Evolutionary conservation across 257 asterid species (phyloP), one percentile per base, ranked within the genome.

Genomic region (Salvia miltiorrhiza): DNA sequence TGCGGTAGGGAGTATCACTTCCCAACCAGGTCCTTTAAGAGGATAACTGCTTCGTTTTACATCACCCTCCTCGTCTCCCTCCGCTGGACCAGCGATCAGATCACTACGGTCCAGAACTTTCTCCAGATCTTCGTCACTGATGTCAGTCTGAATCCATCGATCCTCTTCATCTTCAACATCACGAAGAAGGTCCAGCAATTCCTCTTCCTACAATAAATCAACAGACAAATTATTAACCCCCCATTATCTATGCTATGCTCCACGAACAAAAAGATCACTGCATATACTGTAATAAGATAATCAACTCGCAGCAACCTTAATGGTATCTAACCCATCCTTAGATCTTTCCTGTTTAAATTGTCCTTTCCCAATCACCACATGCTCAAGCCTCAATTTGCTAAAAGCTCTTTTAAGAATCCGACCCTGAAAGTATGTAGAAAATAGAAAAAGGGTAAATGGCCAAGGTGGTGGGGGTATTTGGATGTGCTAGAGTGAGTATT

Each of bases 21-120:
- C 99, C 99, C 99, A 94, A n/a, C 98, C 99, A n/a, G 99, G 96
- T 33, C 99, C 99, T 77, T 85, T 84, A 9, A 82, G 86, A 65
- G 98, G 95, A 75, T 83, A 28, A 54, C 49, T 74, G 26, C 47
- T 21, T 20, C 59, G 48, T 59, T 64, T 65, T 1, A 69, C 3
- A 21, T 44, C 73, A 9, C 30, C 14, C 21, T 67, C 61, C 26
- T 52, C n/a, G 1, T 50, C 77, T 49, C 75, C 82, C 7, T 43
- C 64, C 2, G 77, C 58, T 50, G 66, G 52, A 64, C 54, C 67
- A 20, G 20, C 55, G 43, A 85, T 52, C 50, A 94, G 86, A 75
- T 94, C 99, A 59, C 93, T 85, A 6, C 97, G 96, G 77, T 94
- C 93, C 45, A 94, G 67, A 69, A 94, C 75, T 77, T 62, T 89